Base-by-base conservation (phyloP, 2,329 filamentous ascomycete genomes). In the Phyllosticta citrichinensis region DNA sequence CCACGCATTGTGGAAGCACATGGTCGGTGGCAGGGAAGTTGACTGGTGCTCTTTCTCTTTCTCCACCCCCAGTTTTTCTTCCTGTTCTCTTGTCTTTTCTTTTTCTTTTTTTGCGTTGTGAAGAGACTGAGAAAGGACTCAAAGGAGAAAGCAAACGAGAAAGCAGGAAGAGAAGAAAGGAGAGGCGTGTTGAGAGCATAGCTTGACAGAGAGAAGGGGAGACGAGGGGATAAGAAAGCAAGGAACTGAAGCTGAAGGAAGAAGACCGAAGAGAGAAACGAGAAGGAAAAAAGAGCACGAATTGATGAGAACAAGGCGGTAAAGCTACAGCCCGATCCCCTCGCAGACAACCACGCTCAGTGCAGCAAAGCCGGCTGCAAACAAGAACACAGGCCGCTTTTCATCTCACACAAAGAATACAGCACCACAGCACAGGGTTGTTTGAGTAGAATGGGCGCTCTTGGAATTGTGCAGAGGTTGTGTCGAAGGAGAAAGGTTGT, bases 371-470 rank as follows among this genome's bases (percentile, higher is more conserved):
- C 22, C 22, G 22, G 22, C 22, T 3, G 22, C 22, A 22, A 22
- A 22, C 22, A 22, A 22, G 22, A n/a, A 6, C 40, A n/a, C 14
- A n/a, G 14, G 40, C 40, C 22, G 22, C 22, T 5, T 1, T n/a
- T 60, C 19, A 19, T 60, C 52, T 60, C 35, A 54, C 53, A 60
- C 58, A 56, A 52, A 35, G 19, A 14, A 35, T 60, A 60, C 58
- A 55, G 58, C 9, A 20, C 24, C 53, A 27, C 19, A 6, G n/a
- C 25, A 60, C 20, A 24, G 22, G 11, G 17, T 17, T 22, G 20
- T 8, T 25, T 30, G 12, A 14, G 35, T 20, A 50, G 2, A 22
- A 8, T 33, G n/a, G 33, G n/a, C 35, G 52, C 53, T 55, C 58
- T 56, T 60, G 58, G 53, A 52, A 35, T 30, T 40, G 56, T 52